Base-by-base conservation (phyloP, 139 green algal genomes). In the Trebouxia sp. region DNA sequence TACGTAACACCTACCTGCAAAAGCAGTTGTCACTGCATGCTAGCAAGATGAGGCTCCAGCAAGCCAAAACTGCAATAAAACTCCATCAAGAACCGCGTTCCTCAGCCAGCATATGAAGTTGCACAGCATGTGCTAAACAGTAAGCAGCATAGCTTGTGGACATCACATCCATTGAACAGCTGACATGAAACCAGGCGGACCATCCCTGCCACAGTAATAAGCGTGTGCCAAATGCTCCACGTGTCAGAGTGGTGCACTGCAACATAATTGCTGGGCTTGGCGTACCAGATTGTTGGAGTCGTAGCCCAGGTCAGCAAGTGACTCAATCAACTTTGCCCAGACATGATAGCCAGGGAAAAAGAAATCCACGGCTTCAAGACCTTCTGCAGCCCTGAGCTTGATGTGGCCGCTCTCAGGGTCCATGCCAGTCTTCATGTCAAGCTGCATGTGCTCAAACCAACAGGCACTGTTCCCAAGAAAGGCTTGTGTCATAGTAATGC, bases 251-350 rank as follows among this genome's bases (percentile, higher is more conserved):
- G n/a, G n/a, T n/a, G n/a, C n/a, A n/a, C n/a, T n/a, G n/a, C n/a
- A n/a, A n/a, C n/a, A n/a, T n/a, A n/a, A n/a, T 2, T 28, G 20
- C 20, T 24, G 32, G 0, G 12, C 11, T 11, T 7, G 38, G 32
- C 75, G 28, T 51, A 91, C 88, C 69, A 94, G 66, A 41, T 78
- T 93, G 83, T 90, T 92, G 76, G 83, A 84, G 82, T 95, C 91
- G 78, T 97, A 96, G 37, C 92, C 92, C 3, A 96, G 41, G 65
- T 94, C 90, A 0, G 83, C 89, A 32, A 95, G 80, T 9, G 84
- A 83, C 78, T 94, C 86, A 45, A 95, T 89, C 28, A 94, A 51
- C 82, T 92, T 92, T 28, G 80, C 88, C 90, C 92, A 96, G 69
- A 96, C 91, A 77, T 83, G 85, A 76, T 90, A 90, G 51, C 86